Percentiles rank a stretch among this genome's conserved stretches.
Evolutionary conservation across 306 rosid species (phyloP).

Genomic region (Comarum palustre): DNA sequence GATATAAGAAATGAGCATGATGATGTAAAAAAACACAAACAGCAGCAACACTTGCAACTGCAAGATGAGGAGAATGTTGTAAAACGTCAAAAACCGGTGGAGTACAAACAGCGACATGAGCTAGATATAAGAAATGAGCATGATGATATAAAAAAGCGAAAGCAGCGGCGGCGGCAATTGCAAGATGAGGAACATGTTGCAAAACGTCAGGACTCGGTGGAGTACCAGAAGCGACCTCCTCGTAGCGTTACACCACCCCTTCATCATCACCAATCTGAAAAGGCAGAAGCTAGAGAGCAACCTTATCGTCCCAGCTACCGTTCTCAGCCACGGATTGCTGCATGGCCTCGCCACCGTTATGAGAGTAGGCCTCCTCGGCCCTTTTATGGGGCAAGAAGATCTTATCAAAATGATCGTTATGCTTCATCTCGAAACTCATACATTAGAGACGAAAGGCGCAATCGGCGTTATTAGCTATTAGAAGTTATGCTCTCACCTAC

Average conservation of each 20-base stretch:
- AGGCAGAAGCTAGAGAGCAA: background rate
- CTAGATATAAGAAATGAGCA: too few species aligned
- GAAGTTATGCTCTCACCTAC: background rate
- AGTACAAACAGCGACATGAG: too few species aligned
- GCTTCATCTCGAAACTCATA: slow-evolving; percentile 27
- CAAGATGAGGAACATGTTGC: too few species aligned
- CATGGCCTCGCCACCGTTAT: slow-evolving; percentile 36
- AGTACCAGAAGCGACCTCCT: too few species aligned
- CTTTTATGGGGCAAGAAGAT: slow-evolving; percentile 36
- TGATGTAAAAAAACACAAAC: too few species aligned
- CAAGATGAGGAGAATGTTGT: background rate
- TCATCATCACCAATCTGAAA: too few species aligned
- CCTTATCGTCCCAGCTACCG: slow-evolving; percentile 33
- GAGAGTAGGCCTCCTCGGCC: slow-evolving; percentile 42
- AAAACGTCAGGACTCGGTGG: too few species aligned
- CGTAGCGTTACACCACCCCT: too few species aligned
- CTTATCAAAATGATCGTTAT: slow-evolving; percentile 23
- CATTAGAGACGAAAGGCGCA: slow-evolving; percentile 34
- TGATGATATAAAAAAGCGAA: too few species aligned
- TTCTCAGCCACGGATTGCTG: slow-evolving; percentile 37
- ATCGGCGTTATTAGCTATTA: slow-evolving; percentile 8
- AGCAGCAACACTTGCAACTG: background rate
- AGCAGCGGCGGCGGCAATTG: background rate
- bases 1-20: too few species aligned
- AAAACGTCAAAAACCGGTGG: background rate